Conservation (phyloP, 805 yeast species). For the Sugiyamaella chiloensis region DNA sequence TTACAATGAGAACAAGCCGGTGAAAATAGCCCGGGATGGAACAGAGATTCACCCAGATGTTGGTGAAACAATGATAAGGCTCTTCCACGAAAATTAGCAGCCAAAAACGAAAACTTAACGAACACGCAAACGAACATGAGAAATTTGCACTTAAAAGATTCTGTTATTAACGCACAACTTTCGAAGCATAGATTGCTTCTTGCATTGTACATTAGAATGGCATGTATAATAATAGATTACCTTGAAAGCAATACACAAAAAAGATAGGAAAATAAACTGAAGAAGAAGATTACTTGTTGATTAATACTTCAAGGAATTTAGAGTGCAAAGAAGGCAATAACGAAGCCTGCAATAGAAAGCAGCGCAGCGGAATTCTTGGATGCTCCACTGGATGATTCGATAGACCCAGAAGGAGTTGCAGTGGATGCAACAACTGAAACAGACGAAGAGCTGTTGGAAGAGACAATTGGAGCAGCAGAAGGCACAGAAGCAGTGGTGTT, state of each 20-base stretch:
- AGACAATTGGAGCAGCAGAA: neutral
- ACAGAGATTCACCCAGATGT: conserved; percentile 35
- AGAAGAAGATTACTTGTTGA: neutral
- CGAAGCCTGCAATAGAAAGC: conserved; percentile 1
- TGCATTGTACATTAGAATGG: neutral
- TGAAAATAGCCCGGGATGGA: conserved; percentile 43
- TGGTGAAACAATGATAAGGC: conserved; percentile 30
- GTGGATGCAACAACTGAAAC: too few relatives aligned
- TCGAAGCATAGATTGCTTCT: too few relatives aligned
- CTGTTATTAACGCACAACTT: too few relatives aligned
- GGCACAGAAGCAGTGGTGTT: neutral
- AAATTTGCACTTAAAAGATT: too few relatives aligned
- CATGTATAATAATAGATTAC: neutral
- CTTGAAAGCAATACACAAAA: neutral
- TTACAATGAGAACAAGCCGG: conserved; percentile 37
- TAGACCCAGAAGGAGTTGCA: conserved; percentile 1
- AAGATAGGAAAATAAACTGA: neutral
- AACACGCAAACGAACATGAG: neutral
- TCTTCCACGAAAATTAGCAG: conserved; percentile 25
- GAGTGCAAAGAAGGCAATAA: neutral
- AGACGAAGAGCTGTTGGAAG: neutral
- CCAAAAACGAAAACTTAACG: neutral
- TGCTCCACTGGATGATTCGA: conserved; percentile 1
- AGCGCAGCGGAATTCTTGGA: neutral
- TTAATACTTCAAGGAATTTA: neutral